Conservation (phyloP, 768 basidiomycete genomes). For the Mycena haematopus region DNA sequence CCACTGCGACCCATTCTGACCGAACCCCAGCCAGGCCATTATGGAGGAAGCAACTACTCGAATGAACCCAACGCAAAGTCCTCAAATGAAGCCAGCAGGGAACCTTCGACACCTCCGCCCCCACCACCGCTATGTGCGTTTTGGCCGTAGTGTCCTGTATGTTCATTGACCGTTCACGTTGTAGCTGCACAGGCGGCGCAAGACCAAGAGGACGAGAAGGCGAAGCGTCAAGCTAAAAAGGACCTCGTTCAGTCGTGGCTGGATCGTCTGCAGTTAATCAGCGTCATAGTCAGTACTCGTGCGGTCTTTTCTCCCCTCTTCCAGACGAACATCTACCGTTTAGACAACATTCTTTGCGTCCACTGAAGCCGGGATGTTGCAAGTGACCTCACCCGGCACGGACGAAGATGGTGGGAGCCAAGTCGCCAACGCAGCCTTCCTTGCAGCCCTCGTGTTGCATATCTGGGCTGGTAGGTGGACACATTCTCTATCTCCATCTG, state of each 20-base stretch:
- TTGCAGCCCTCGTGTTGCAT: slow-evolving; percentile 62
- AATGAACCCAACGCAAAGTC: background rate
- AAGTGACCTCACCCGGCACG: slow-evolving; percentile 45
- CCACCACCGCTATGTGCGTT: slow-evolving; percentile 5
- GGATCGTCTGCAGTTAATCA: slow-evolving; percentile 66
- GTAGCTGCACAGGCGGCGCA: slow-evolving; percentile 37
- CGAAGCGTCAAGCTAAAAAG: slow-evolving; percentile 50
- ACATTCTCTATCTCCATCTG: background rate
- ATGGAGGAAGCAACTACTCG: background rate
- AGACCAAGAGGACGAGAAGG: slow-evolving; percentile 53
- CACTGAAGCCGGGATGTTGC: slow-evolving; percentile 59
- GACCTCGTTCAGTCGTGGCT: slow-evolving; percentile 67
- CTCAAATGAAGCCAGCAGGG: background rate
- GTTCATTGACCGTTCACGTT: background rate
- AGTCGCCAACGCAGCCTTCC: slow-evolving; percentile 52
- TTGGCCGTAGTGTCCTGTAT: background rate
- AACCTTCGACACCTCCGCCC: background rate
- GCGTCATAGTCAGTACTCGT: slow-evolving; percentile 53
- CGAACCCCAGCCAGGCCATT: background rate
- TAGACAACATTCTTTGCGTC: slow-evolving; percentile 71
- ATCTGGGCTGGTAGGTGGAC: slow-evolving; percentile 51
- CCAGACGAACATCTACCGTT: background rate
- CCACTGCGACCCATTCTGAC: background rate
- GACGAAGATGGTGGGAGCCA: slow-evolving; percentile 37
- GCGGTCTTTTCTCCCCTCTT: slow-evolving; percentile 11